phyloP scores from a whole-genome alignment of 305 asterid species.

The Lippia alba region DNA sequence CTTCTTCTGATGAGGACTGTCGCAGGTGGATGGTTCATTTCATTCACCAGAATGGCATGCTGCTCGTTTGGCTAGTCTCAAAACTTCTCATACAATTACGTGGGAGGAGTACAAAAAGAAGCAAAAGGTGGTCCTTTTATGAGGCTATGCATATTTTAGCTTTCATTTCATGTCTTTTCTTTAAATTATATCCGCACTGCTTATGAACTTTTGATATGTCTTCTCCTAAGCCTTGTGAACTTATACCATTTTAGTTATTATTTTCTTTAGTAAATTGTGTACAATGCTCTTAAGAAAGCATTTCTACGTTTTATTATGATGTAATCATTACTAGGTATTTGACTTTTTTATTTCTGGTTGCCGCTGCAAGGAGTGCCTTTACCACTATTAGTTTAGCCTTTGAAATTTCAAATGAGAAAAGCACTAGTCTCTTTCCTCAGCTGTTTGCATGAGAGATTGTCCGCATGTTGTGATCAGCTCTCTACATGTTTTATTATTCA shows the following conservation, averaged over 20 bases:
- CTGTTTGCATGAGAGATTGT: neutral
- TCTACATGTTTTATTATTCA: neutral
- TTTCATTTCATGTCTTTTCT: constrained; percentile 11
- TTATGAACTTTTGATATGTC: neutral
- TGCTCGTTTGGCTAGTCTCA: constrained; percentile 98
- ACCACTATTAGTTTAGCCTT: neutral
- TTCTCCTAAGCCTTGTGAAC: neutral
- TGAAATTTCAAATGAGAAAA: neutral
- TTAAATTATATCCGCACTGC: neutral
- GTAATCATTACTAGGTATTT: neutral
- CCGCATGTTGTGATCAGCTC: neutral
- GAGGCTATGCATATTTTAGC: constrained; percentile 12
- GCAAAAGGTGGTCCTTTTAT: constrained; percentile 79
- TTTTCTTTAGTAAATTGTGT: neutral
- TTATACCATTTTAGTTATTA: neutral
- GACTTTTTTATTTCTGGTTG: neutral
- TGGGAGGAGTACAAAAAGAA: constrained; percentile 98
- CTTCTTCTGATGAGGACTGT: constrained; percentile 85
- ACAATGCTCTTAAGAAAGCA: neutral
- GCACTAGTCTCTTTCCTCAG: neutral
- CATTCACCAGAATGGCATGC: constrained; percentile 99
- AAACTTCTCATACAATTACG: constrained; percentile 90
- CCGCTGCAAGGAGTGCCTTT: neutral
- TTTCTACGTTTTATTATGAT: neutral
- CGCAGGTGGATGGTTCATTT: constrained; percentile 99